A percentile compares a stretch with the other conserved stretches of the same genome.
Conservation (phyloP, 1,284 basidiomycete genomes). For the Puccinia triticina region DNA sequence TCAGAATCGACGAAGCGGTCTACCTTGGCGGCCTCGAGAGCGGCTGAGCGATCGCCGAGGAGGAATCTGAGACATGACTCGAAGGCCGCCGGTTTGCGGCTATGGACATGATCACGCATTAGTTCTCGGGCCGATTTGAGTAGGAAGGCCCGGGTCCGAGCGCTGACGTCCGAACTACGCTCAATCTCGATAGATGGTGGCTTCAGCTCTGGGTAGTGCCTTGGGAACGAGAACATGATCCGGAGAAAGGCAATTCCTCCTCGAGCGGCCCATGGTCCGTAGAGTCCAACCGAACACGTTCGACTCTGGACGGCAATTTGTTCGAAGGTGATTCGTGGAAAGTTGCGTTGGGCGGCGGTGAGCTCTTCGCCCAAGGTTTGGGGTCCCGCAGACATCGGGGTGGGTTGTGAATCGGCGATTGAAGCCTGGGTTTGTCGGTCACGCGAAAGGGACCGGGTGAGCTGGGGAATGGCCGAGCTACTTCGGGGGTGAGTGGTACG, state of each 20-base stretch:
- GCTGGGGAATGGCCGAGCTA: slow-evolving; percentile 69
- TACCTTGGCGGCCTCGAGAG: slow-evolving; percentile 32
- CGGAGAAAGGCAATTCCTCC: slow-evolving; percentile 76
- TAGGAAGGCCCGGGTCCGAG: slow-evolving; percentile 45
- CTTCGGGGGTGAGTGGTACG: slow-evolving; percentile 64
- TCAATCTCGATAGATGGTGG: slow-evolving; percentile 49
- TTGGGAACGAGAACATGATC: slow-evolving; percentile 85
- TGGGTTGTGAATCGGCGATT: slow-evolving; percentile 74
- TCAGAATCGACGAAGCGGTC: slow-evolving; percentile 47
- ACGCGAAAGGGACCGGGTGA: slow-evolving; percentile 62
- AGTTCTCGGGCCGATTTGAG: slow-evolving; percentile 49
- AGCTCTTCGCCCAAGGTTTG: slow-evolving; percentile 8
- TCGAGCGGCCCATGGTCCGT: slow-evolving; percentile 85
- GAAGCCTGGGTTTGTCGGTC: slow-evolving; percentile 74
- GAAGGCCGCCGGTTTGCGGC: slow-evolving; percentile 37
- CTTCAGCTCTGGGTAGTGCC: slow-evolving; percentile 69
- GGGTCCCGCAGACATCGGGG: neutral
- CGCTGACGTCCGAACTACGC: slow-evolving; percentile 46
- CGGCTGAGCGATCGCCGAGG: slow-evolving; percentile 40
- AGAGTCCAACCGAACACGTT: slow-evolving; percentile 80
- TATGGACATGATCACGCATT: slow-evolving; percentile 41
- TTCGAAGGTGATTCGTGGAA: slow-evolving; percentile 69
- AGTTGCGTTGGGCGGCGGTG: slow-evolving; percentile 38
- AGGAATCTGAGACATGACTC: slow-evolving; percentile 48
- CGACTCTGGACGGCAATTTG: slow-evolving; percentile 70